Evolutionary conservation across 257 asterid genomes (phyloP), one percentile per base, ranked within the genome.

Genomic region (Scutellaria barbata): DNA sequence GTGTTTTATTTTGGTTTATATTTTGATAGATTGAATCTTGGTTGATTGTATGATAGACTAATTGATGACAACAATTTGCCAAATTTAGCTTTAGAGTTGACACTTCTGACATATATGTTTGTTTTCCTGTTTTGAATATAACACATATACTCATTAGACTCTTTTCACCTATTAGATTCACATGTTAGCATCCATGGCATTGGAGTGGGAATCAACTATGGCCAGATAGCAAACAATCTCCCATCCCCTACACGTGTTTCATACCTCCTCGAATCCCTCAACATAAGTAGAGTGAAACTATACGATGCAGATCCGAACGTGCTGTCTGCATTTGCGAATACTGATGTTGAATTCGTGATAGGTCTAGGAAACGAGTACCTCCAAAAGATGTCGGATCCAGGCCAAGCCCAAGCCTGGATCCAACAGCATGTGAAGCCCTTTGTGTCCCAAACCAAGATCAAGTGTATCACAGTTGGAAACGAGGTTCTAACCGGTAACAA

Each of bases 171-270:
- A 25, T 47, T 43, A 91, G 97, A 77, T 80, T 81, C 87, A 33
- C 54, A 81, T 47, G 63, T 50, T 5, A 64, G 83, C 43, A 65
- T 61, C 55, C 68, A 45, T 0, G 68, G 92, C 70, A 5, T 75
- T 4, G 97, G 96, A 79, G 47, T 92, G 50, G 99, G 99, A 61
- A 95, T 95, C n/a, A 95, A 95, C 73, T 95, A 92, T 71, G 99
- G 99, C 74, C 98, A 89, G 72, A 88, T 92, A 14, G 99, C 96
- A 45, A 86, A 89, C 85, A 81, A 95, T 77, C 89, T 95, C 72
- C 99, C 99, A 1, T 13, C 91, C 20, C 97, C 96, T 0, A 72
- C 95, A 5, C 92, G 85, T 0, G 98, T 92, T 2, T 87, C 84
- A 1, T n/a, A 0, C 66, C 92, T 95, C 63, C 92, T 95, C 5